Percentiles rank a stretch among this genome's conserved stretches.
phyloP scores from a whole-genome alignment of 2,329 filamentous ascomycete species.

The Colletotrichum nymphaeae region DNA sequence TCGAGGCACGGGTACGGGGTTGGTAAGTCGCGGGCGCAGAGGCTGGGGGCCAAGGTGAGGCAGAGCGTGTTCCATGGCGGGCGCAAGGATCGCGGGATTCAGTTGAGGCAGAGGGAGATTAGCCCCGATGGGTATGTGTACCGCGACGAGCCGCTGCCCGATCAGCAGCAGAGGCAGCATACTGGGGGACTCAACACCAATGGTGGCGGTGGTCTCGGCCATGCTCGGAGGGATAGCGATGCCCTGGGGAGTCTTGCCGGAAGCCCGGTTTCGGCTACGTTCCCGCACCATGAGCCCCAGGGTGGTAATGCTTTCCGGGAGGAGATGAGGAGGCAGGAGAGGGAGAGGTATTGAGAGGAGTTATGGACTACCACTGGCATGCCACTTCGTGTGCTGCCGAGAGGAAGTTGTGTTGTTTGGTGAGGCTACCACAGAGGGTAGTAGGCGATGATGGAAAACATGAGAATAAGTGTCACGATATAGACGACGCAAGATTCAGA shows the following conservation, averaged over 20 bases:
- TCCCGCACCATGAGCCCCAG: constrained; percentile 50
- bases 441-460: background rate
- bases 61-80: constrained; percentile 40
- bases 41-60: constrained; percentile 45
- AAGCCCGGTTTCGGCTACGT: constrained; percentile 56
- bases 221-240: constrained; percentile 56
- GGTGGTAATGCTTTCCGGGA: constrained; percentile 60
- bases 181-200: background rate
- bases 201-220: constrained; percentile 15
- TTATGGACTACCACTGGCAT: background rate
- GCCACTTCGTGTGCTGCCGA: background rate
- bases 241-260: constrained; percentile 61
- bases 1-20: constrained; percentile 57
- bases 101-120: constrained; percentile 45
- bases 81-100: constrained; percentile 53
- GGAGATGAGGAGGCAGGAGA: constrained; percentile 60
- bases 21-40: constrained; percentile 49
- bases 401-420: background rate
- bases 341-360: constrained; percentile 47
- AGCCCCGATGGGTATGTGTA: constrained; percentile 43
- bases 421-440: background rate
- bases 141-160: constrained; percentile 46
- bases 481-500: constrained; percentile 1
- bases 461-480: constrained; percentile 3
- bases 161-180: constrained; percentile 4